Conservation (phyloP, 2,329 filamentous ascomycete genomes). For the Colletotrichum musicola region DNA sequence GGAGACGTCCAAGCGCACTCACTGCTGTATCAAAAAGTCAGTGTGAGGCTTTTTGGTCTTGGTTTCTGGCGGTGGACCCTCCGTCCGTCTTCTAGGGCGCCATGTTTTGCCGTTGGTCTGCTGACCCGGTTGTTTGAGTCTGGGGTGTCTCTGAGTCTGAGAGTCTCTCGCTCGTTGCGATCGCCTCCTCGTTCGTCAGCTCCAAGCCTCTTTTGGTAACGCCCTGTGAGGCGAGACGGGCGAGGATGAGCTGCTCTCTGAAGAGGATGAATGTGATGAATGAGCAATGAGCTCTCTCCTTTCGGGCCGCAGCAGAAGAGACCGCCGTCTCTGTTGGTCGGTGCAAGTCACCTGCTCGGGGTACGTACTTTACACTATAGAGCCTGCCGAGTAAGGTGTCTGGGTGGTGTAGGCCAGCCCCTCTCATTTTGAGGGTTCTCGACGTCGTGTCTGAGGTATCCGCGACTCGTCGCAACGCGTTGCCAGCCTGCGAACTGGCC, state of each 20-base stretch:
- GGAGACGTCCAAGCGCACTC: conserved; percentile 14
- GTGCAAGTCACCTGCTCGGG: conserved; percentile 1
- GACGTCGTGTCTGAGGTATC: neutral
- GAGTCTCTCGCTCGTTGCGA: conserved; percentile 6
- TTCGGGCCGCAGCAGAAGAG: conserved; percentile 3
- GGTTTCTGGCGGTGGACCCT: neutral
- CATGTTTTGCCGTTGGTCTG: conserved; percentile 26
- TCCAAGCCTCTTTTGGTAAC: conserved; percentile 32
- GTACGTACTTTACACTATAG: neutral
- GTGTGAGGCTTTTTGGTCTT: neutral
- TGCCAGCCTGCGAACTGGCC: neutral
- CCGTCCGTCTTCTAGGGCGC: neutral
- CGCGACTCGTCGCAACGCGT: neutral
- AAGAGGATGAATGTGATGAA: no score
- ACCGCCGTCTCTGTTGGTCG: conserved; percentile 17
- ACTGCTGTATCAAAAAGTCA: conserved; percentile 5
- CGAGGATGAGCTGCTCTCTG: neutral
- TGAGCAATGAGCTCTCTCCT: conserved; percentile 12
- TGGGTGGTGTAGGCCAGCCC: neutral
- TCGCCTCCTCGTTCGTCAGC: conserved; percentile 4
- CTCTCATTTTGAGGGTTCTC: conserved; percentile 8
- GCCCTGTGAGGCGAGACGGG: neutral
- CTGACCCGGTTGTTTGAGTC: conserved; percentile 17
- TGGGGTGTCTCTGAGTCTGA: conserved; percentile 10
- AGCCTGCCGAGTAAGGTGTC: neutral